Evolutionary conservation across 2,329 filamentous ascomycete genomes (phyloP).

Genomic region (Neopestalotiopsis sp.): DNA sequence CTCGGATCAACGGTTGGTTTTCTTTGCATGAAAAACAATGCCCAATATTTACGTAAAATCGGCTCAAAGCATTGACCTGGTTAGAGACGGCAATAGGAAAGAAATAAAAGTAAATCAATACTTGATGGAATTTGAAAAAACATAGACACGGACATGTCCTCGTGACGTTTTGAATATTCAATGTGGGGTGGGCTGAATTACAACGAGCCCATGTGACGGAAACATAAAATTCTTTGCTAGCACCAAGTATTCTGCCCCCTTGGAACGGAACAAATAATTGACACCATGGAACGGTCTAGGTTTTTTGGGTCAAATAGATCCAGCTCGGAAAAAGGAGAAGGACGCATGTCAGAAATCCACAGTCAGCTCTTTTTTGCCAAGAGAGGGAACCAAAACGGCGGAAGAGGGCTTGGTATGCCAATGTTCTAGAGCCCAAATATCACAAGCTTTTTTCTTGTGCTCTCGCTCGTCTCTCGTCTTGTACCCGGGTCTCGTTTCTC

Average conservation of each 20-base stretch:
- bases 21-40: not conserved
- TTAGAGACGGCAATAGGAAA: not conserved
- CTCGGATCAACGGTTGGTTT: not conserved
- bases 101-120: not conserved
- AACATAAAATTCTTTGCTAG: not conserved
- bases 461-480: not conserved
- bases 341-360: no score
- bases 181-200: not conserved
- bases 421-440: not conserved
- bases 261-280: not conserved
- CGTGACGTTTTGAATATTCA: not conserved
- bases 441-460: constrained; percentile 1
- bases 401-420: not conserved
- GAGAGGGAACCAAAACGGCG: not conserved
- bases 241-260: not conserved
- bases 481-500: no score
- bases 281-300: not conserved
- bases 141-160: not conserved
- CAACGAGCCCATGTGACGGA: not conserved
- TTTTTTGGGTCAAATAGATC: not conserved
- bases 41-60: constrained; percentile 13
- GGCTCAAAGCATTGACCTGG: not conserved
- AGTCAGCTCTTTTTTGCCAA: no score
- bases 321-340: no score
- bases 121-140: not conserved